Evolutionary conservation across 129 eudicot genomes (phyloP).

Genomic region (Erigeron canadensis): DNA sequence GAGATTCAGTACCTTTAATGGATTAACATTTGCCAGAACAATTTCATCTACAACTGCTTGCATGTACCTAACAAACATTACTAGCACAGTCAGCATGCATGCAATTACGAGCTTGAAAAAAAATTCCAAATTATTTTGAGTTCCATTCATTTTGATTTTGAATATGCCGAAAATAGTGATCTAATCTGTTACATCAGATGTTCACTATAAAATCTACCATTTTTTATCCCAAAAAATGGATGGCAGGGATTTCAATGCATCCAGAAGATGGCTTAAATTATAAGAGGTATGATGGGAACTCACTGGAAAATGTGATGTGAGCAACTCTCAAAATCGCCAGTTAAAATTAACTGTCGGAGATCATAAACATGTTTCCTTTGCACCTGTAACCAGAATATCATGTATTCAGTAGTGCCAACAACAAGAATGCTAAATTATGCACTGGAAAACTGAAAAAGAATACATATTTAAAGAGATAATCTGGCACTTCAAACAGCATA

Average conservation of each 20-base stretch:
- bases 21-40: conserved; percentile 64
- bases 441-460: conserved; percentile 6
- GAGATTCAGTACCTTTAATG: conserved; percentile 56
- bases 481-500: not conserved
- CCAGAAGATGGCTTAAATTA: not conserved
- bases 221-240: not conserved
- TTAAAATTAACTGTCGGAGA: conserved; percentile 81
- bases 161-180: conserved; percentile 1
- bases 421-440: not conserved
- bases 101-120: too few species aligned
- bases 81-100: not conserved
- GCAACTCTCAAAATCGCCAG: conserved; percentile 81
- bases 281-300: conserved; percentile 30
- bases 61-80: conserved; percentile 66
- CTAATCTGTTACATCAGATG: not conserved
- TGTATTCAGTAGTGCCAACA: conserved; percentile 13
- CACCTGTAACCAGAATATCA: conserved; percentile 53
- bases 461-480: not conserved
- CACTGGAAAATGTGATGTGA: conserved; percentile 84
- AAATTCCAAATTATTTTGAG: not conserved
- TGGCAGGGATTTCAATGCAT: not conserved
- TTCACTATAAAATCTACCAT: not conserved
- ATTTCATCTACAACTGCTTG: conserved; percentile 96
- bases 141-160: not conserved
- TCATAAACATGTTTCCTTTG: conserved; percentile 97